Base-by-base conservation (phyloP, 257 asterid genomes). In the Capsicum baccatum region DNA sequence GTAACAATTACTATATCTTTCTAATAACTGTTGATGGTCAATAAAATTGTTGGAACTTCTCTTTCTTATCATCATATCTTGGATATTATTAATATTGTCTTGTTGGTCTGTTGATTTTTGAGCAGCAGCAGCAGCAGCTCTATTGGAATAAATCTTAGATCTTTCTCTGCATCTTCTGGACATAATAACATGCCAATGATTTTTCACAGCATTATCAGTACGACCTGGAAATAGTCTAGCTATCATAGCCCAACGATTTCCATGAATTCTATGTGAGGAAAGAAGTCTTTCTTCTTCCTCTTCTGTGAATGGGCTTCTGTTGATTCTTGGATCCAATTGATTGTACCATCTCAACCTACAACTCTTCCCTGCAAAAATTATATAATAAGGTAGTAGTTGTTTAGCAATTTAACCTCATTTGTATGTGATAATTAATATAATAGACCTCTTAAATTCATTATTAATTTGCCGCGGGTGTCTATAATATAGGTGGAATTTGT, bases 321-420 rank as follows among this genome's bases (percentile, higher is more conserved):
- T 95, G 50, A 95, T 92, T 85, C 95, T 90, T 76, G 98, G 97
- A 86, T 95, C 98, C 82, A 95, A 83, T 73, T 95, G 98, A 88
- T 95, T 95, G 90, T 90, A 95, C 98, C 98, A 95, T 87, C 98
- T 91, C 87, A 95, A 89, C 93, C 98, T 91, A 85, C 98, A 95
- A 37, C 98, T 95, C 89, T 95, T 95, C 33, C 98, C 98, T 94
- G 90, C 60, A 10, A 47, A 68, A 33, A 37, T 35, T 35, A 67
- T 39, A 39, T 39, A 39, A 39, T 39, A 26, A 26, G 1, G 33
- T 39, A 39, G 5, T 39, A 39, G 5, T 39, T 44, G 47, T 9
- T 21, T 5, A 60, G n/a, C 79, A 67, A 48, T 11, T 8, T 8
- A 68, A 39, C 52, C 13, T 37, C 78, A 15, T 39, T 68, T 68